phyloP scores from a whole-genome alignment of 2,329 filamentous ascomycete genomes.

The Zymoseptoria pseudotritici region DNA sequence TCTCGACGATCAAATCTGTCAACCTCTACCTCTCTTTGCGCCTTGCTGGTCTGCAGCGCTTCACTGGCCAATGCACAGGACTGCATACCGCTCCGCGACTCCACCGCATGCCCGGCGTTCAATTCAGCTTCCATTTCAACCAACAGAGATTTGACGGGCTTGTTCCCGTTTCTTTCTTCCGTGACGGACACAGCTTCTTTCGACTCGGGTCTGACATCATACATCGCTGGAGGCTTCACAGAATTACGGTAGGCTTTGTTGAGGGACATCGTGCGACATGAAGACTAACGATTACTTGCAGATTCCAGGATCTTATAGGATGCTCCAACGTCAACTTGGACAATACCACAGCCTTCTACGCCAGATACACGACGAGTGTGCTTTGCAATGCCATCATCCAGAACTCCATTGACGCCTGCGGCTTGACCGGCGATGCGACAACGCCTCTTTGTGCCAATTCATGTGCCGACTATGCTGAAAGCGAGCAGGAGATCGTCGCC shows the following conservation, averaged over 20 bases:
- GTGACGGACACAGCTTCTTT: slow-evolving; percentile 73
- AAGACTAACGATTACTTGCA: slow-evolving; percentile 38
- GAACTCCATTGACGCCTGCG: slow-evolving; percentile 67
- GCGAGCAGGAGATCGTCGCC: slow-evolving; percentile 75
- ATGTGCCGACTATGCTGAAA: slow-evolving; percentile 80
- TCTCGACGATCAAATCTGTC: neutral
- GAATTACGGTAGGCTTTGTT: slow-evolving; percentile 59
- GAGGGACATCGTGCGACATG: neutral
- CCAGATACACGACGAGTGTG: slow-evolving; percentile 84
- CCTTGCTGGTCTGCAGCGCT: slow-evolving; percentile 21
- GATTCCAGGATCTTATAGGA: slow-evolving; percentile 74
- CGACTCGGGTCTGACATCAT: slow-evolving; percentile 64
- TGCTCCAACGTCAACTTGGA: slow-evolving; percentile 70
- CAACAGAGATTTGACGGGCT: slow-evolving; percentile 47
- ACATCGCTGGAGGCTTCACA: slow-evolving; percentile 68
- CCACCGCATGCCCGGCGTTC: slow-evolving; percentile 66
- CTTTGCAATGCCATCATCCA: slow-evolving; percentile 93
- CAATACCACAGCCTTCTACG: slow-evolving; percentile 77
- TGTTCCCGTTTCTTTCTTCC: slow-evolving; percentile 74
- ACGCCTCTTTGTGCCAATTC: slow-evolving; percentile 80
- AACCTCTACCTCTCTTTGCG: slow-evolving; percentile 11
- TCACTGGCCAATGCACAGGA: slow-evolving; percentile 33
- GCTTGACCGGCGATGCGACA: slow-evolving; percentile 55
- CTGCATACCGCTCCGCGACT: slow-evolving; percentile 64
- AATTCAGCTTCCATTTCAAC: slow-evolving; percentile 64